Base-by-base conservation (phyloP, 176 grass and related monocot species). In the Calamus simplicifolius region DNA sequence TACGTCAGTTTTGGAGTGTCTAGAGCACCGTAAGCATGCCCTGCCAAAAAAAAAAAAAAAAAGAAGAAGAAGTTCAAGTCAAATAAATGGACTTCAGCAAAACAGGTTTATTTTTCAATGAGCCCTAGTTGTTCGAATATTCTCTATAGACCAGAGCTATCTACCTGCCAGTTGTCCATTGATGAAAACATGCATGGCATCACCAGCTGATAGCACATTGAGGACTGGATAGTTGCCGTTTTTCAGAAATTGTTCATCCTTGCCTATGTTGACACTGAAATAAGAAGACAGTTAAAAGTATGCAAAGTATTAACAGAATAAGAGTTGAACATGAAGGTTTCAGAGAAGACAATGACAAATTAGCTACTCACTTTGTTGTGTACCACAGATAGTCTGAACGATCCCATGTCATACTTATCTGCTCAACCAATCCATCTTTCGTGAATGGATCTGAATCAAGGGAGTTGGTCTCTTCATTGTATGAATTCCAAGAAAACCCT, bases 381-480 rank as follows among this genome's bases (percentile, higher is more conserved):
- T 97, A 97, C 92, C 92, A 97, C 66, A 97, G 62, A 51, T 97
- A 91, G 78, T 97, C 92, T 4, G 92, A 79, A 54, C 82, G 86
- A 72, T 97, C 92, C 87, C 92, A 80, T 53, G 92, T 97, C 79
- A 90, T 58, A 73, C 87, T 80, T 27, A 91, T 63, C 51, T 97
- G 92, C 76, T 91, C 92, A 18, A 87, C 66, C 61, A 97, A 49
- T 21, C 92, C 87, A 73, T 85, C 51, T 74, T 88, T 88, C 12
- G 81, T 85, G 62, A 97, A 97, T 0, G 81, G 27, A 0, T 59
- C 78, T 52, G 80, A 65, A 3, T 82, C 69, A 17, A 88, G 61
- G 3, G 78, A 74, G 69, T 91, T 82, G 52, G 78, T 82, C 29
- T 82, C 65, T 62, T 97, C 92, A n/a, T 59, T 77, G 50, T 77